Conservation (phyloP, 2,329 filamentous ascomycete genomes). For the Colletotrichum tanaceti region DNA sequence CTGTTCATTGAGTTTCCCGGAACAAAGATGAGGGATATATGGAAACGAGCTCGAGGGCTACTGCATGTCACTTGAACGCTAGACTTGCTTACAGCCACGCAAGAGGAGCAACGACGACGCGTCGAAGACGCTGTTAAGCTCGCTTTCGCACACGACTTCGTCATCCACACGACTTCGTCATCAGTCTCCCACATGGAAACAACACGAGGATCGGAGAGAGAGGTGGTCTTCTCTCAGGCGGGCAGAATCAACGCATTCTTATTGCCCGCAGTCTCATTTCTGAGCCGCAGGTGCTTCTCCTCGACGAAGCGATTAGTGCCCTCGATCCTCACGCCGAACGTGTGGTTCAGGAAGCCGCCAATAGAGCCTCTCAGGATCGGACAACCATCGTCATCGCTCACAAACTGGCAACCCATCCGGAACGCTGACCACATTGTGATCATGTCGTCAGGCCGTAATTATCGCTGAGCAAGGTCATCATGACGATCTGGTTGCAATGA, state of each 20-base stretch:
- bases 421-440: slow-evolving; percentile 50
- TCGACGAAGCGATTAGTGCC: slow-evolving; percentile 75
- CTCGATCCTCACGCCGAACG: slow-evolving; percentile 55
- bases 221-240: slow-evolving; percentile 55
- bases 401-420: slow-evolving; percentile 57
- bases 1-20: neutral
- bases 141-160: too few species aligned
- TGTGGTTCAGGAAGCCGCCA: slow-evolving; percentile 65
- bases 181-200: slow-evolving; percentile 43
- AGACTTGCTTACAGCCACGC: too few species aligned
- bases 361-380: slow-evolving; percentile 62
- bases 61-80: too few species aligned
- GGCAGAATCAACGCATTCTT: slow-evolving; percentile 73
- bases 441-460: slow-evolving; percentile 45
- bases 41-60: neutral
- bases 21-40: neutral
- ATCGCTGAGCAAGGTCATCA: slow-evolving; percentile 49
- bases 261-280: slow-evolving; percentile 74
- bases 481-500: slow-evolving; percentile 33
- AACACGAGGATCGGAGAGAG: slow-evolving; percentile 44
- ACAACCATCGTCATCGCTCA: slow-evolving; percentile 75
- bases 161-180: slow-evolving; percentile 18
- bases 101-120: slow-evolving; percentile 56
- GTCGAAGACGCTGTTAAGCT: slow-evolving; percentile 16
- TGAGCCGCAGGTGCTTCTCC: slow-evolving; percentile 69